Evolutionary conservation across 2,329 filamentous ascomycete genomes (phyloP), one percentile per base, ranked within the genome.

Genomic region (Fusarium oligoseptatum): DNA sequence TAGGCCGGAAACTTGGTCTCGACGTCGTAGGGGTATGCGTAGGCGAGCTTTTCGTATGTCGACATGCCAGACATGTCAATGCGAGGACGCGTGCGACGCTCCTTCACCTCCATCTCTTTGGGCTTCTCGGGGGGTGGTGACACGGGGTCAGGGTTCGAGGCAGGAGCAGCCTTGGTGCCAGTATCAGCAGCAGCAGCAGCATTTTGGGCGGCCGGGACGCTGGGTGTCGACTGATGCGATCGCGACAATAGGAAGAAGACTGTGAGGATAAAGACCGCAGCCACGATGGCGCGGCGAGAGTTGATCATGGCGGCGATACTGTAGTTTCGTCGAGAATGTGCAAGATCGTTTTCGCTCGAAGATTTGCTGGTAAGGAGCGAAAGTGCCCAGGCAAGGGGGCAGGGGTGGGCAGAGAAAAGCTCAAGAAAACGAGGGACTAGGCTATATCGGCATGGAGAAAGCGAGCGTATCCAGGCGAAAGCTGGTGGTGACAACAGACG

Each of bases 1-100:
- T 98, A 98, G 66, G 95, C 95, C 4, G 97, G 97, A 83, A 98
- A 98, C 83, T 96, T 97, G 77, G 88, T 84, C 80, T 95, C 91
- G 72, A 96, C 88, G 80, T 98, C 94, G 87, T 98, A 99, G 22
- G 95, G 95, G 83, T 97, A 98, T 78, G 97, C 94, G 86, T 97
- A 98, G 62, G 92, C 92, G 67, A 99, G 90, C 85, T 97, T 98
- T 86, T 89, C 93, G 87, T 87, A 88, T 63, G 95, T 88, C 17
- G 93, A 91, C 84, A 94, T 91, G 80, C 88, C 90, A 68, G 91
- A 91, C 80, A 94, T 88, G 82, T 96, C 93, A 64, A 91, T 88
- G 76, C 95, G 84, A 62, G 88, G 77, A 58, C 80, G 75, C 48
- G 77, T 77, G 43, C 80, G 76, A 50, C 66, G 72, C 43, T 73